A percentile compares a stretch with the other conserved stretches of the same genome.
phyloP scores from a whole-genome alignment of 2,329 filamentous ascomycete genomes.

The Septoria linicola region DNA sequence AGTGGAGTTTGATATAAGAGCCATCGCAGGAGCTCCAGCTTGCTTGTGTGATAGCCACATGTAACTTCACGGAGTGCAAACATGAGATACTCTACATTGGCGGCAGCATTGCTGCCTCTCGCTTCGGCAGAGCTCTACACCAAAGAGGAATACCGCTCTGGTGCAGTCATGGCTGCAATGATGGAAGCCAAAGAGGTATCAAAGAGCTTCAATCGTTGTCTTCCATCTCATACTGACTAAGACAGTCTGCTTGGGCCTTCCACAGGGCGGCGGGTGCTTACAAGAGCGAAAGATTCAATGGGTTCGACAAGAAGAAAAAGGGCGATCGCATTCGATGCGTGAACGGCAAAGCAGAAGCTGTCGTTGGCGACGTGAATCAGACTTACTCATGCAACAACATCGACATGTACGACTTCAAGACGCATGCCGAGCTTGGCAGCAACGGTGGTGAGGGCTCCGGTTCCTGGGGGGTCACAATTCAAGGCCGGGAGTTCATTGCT shows the following conservation, averaged over 20 bases:
- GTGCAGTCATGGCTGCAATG: conserved; percentile 26
- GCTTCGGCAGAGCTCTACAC: conserved; percentile 22
- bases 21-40: not conserved
- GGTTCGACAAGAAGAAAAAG: conserved; percentile 18
- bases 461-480: conserved; percentile 57
- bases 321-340: conserved; percentile 37
- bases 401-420: conserved; percentile 58
- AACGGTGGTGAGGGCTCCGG: conserved; percentile 45
- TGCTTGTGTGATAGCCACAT: not conserved
- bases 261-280: conserved; percentile 28
- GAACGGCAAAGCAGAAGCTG: conserved; percentile 47
- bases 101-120: conserved; percentile 21
- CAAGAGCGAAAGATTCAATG: conserved; percentile 25
- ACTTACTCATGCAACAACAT: conserved; percentile 51
- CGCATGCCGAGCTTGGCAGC: conserved; percentile 55
- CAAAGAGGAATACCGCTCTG: conserved; percentile 23
- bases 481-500: conserved; percentile 56
- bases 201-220: not conserved
- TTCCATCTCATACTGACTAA: conserved; percentile 6
- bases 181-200: conserved; percentile 27
- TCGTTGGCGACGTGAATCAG: conserved; percentile 48
- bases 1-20: conserved; percentile 8
- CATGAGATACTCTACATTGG: conserved; percentile 24
- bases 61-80: conserved; percentile 1
- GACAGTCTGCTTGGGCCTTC: conserved; percentile 25